Conservation (phyloP, 2,329 filamentous ascomycete species). For the Fusarium pseudonygamai region DNA sequence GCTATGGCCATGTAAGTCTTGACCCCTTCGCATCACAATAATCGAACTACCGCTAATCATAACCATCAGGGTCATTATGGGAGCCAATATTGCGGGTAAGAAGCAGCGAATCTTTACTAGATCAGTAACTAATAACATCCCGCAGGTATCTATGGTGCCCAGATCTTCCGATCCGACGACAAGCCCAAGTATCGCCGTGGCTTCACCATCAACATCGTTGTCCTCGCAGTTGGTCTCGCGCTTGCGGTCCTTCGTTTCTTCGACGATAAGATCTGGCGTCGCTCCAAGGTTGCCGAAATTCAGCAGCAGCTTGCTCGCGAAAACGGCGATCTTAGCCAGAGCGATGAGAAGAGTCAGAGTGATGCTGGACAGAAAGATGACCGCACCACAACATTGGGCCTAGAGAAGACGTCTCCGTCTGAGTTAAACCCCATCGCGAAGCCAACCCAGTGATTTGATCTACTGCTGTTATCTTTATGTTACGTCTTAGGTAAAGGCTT, state of each 20-base stretch:
- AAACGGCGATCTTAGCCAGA: not conserved
- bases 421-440: not conserved
- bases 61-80: slow-evolving; percentile 62
- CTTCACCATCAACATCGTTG: slow-evolving; percentile 57
- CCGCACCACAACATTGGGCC: not conserved
- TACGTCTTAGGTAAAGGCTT: not conserved
- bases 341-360: slow-evolving; percentile 16
- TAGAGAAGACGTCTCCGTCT: slow-evolving; percentile 7
- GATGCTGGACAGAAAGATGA: not conserved
- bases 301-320: slow-evolving; percentile 18
- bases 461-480: not conserved
- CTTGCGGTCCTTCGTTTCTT: slow-evolving; percentile 55
- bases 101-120: too few species aligned
- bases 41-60: too few species aligned
- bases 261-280: slow-evolving; percentile 50
- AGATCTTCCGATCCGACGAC: slow-evolving; percentile 66
- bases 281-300: slow-evolving; percentile 5
- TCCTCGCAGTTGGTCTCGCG: slow-evolving; percentile 54
- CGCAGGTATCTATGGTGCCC: slow-evolving; percentile 67
- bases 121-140: too few species aligned
- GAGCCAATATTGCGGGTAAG: slow-evolving; percentile 60
- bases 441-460: not conserved
- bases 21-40: not conserved
- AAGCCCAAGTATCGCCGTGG: slow-evolving; percentile 60
- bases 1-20: slow-evolving; percentile 64